Evolutionary conservation across 805 yeast genomes (phyloP), one percentile per base, ranked within the genome.

Genomic region (Teunomyces gatunensis): DNA sequence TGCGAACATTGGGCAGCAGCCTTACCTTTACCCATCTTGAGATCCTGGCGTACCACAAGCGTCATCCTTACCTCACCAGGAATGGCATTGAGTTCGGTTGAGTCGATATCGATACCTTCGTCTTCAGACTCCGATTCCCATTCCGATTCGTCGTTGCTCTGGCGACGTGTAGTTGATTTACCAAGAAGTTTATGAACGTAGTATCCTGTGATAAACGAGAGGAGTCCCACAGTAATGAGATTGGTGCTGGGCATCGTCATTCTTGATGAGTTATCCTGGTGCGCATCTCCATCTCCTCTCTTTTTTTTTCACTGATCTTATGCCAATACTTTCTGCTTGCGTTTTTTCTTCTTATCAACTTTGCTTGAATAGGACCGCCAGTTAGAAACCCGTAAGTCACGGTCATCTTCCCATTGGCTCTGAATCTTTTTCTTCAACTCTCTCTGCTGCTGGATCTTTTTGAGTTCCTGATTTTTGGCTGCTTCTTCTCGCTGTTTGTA

Each of bases 1-100:
- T 94, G 99, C 33, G 90, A 85, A 66, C 98, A 92, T 63, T 94
- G 99, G 5, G 99, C 99, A 4, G 98, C 97, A 2, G 88, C 85
- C 63, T 94, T 94, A 18, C 99, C 99, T 67, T 89, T 89, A 28
- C 86, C 83, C 98, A 94, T 94, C 37, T 82, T 84, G 51, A 94
- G 71, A 63, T 94, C 99, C 25, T 85, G 87, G 50, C 99, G 81
- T 4, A 94, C 89, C 3, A 90, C 82, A 21, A 94, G 71, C 0
- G 94, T 90, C 96, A 92, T 86, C 58, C 87, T 73, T 10, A 85
- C 88, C 62, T 87, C 94, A 0, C 94, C 95, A 0, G 87, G 87
- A 2, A 86, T 68, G 13, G 78, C 82, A 56, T 85, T 85, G 53
- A 87, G 67, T 1, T 79, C 66, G 0, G 71, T 65, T 0, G 89